phyloP scores from a whole-genome alignment of 1,284 basidiomycete genomes.

The Cryptococcus sp. region DNA sequence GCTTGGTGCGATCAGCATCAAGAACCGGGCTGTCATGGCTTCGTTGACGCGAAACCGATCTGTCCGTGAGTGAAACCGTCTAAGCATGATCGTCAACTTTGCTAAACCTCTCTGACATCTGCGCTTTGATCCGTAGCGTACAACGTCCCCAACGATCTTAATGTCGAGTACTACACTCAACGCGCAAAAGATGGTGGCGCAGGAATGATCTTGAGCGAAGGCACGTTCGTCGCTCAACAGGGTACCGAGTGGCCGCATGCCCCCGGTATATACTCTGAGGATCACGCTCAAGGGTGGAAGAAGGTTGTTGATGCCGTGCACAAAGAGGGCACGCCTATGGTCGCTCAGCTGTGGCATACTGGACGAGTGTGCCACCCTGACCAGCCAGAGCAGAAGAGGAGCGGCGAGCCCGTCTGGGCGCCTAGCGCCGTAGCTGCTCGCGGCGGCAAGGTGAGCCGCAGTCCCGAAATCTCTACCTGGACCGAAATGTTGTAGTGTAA shows the following conservation, averaged over 20 bases:
- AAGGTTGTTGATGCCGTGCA: conserved; percentile 56
- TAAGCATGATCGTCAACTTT: not conserved
- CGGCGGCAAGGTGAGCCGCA: conserved; percentile 8
- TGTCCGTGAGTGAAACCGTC: conserved; percentile 6
- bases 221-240: conserved; percentile 10
- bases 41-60: conserved; percentile 14
- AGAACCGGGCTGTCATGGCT: conserved; percentile 9
- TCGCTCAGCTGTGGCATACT: conserved; percentile 58
- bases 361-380: conserved; percentile 35
- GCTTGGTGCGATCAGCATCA: conserved; percentile 9
- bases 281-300: conserved; percentile 32
- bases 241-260: conserved; percentile 14
- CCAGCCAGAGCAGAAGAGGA: conserved; percentile 7
- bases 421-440: conserved; percentile 13
- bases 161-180: conserved; percentile 13
- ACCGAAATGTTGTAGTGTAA: not conserved
- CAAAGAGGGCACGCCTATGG: conserved; percentile 55
- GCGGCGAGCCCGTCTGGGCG: conserved; percentile 8
- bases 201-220: conserved; percentile 11
- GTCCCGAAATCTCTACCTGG: not conserved
- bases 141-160: conserved; percentile 13
- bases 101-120: not conserved
- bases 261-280: conserved; percentile 26
- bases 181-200: conserved; percentile 8
- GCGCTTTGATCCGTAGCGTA: not conserved